phyloP scores from a whole-genome alignment of 2,329 filamentous ascomycete genomes.

The Colletotrichum shisoi region DNA sequence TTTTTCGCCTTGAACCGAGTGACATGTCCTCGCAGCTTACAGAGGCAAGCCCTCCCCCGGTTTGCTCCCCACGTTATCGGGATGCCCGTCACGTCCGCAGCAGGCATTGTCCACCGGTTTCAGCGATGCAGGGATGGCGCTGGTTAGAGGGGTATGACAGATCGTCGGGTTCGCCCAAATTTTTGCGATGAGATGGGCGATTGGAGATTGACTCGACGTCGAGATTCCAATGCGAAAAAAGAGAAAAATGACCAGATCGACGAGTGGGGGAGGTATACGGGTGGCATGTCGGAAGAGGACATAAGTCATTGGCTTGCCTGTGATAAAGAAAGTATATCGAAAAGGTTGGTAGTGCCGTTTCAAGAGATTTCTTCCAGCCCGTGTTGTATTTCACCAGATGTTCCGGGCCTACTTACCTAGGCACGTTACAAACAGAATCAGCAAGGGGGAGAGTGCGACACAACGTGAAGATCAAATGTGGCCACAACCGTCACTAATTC shows the following conservation, averaged over 20 bases:
- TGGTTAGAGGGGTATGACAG: neutral
- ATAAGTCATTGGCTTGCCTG: slow-evolving; percentile 1
- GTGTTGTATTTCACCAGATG: neutral
- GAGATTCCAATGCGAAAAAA: slow-evolving; percentile 19
- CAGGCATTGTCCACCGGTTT: slow-evolving; percentile 22
- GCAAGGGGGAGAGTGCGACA: slow-evolving; percentile 27
- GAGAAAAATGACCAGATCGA: slow-evolving; percentile 16
- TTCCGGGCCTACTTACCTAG: slow-evolving; percentile 11
- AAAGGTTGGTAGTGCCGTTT: slow-evolving; percentile 3
- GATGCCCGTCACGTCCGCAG: neutral
- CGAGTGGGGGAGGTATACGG: slow-evolving; percentile 7
- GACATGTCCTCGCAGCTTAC: neutral
- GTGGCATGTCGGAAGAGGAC: slow-evolving; percentile 8
- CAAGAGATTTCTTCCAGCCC: neutral
- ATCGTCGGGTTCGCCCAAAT: slow-evolving; percentile 14
- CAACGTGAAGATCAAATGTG: slow-evolving; percentile 19
- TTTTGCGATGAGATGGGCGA: slow-evolving; percentile 1
- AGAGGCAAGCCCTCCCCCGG: slow-evolving; percentile 2
- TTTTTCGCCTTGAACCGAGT: neutral
- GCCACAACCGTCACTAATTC: neutral
- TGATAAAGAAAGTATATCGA: slow-evolving; percentile 8
- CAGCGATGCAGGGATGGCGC: slow-evolving; percentile 24
- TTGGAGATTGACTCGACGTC: slow-evolving; percentile 20
- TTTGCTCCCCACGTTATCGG: slow-evolving; percentile 18
- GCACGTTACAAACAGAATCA: slow-evolving; percentile 30